Base-by-base conservation (phyloP, 192 early-diverging fungal genomes). In the Coemansia umbellata region DNA sequence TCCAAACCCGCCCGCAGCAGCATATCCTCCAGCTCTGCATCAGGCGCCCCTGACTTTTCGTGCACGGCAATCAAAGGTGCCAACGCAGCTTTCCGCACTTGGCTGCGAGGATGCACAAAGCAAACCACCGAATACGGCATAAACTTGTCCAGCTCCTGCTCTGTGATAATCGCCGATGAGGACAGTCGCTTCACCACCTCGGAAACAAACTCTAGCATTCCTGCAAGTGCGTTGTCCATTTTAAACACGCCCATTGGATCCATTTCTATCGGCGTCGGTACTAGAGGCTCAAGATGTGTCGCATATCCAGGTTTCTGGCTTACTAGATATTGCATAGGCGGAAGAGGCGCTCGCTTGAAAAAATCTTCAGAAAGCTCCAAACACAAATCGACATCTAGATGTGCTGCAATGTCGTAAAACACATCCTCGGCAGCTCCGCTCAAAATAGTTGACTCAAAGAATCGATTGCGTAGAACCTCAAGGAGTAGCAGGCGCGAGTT, bases 211-310 rank as follows among this genome's bases (percentile, higher is more conserved):
- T 77, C 74, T 2, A 77, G 62, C 45, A 77, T 69, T 1, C 67
- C 62, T 6, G 74, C 74, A 58, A 77, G 59, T 3, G 74, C 63
- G 27, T 77, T 77, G 28, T 69, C 74, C 74, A 77, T 77, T 19
- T 47, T 54, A 39, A 61, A 62, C 36, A 77, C 63, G 24, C 68
- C 60, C 63, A 71, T 57, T 9, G 74, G 74, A 22, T 77, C 74
- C 44, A 71, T 45, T 7, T 47, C 63, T 2, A 52, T 10, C 2
- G 53, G 30, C 7, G 74, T 71, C 18, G 48, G 31, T 13, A 56
- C 19, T 30, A 36, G 42, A 1, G 49, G 15, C 32, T 53, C 42
- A 22, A 63, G 55, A 11, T 36, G 44, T 5, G 45, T 44, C 3
- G 58, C 58, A 27, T 77, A 62, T 3, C 67, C 74, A 3, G 62